phyloP scores from a whole-genome alignment of 371 early-diverging fungal species.

The Mortierella sp. region DNA sequence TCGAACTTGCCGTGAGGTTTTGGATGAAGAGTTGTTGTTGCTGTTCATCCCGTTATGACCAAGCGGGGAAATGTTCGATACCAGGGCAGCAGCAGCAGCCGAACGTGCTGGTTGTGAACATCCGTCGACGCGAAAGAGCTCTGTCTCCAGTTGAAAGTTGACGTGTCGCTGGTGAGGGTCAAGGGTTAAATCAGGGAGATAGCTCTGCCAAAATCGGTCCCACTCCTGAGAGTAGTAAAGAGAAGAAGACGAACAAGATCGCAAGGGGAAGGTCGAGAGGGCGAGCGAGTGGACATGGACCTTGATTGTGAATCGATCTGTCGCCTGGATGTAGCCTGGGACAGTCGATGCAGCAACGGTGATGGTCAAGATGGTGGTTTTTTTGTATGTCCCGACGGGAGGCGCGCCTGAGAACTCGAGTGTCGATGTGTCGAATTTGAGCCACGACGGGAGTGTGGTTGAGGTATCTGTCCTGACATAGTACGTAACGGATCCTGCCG shows the following conservation, averaged over 20 bases:
- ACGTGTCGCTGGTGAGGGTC: constrained; percentile 5
- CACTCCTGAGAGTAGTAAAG: neutral
- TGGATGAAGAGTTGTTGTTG: neutral
- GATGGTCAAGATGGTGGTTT: constrained; percentile 19
- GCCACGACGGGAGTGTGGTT: constrained; percentile 27
- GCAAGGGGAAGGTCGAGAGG: constrained; percentile 12
- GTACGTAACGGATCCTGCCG: constrained; percentile 20
- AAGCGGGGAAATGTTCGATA: neutral
- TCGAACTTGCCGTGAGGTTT: neutral
- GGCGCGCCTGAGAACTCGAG: constrained; percentile 33
- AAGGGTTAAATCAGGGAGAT: constrained; percentile 22
- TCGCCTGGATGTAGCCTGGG: constrained; percentile 22
- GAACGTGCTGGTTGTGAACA: constrained; percentile 12
- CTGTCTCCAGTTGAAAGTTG: constrained; percentile 3
- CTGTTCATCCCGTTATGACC: neutral
- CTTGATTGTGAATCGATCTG: constrained; percentile 16
- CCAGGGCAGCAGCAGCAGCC: neutral
- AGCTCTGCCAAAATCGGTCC: constrained; percentile 6
- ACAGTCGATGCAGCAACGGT: constrained; percentile 21
- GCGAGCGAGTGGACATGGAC: constrained; percentile 20
- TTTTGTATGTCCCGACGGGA: constrained; percentile 16
- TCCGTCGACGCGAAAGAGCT: constrained; percentile 26
- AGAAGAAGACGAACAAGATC: constrained; percentile 17
- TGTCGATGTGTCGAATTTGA: constrained; percentile 11
- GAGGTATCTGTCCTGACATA: constrained; percentile 6